phyloP scores from a whole-genome alignment of 768 basidiomycete species.

The Trametes maxima region DNA sequence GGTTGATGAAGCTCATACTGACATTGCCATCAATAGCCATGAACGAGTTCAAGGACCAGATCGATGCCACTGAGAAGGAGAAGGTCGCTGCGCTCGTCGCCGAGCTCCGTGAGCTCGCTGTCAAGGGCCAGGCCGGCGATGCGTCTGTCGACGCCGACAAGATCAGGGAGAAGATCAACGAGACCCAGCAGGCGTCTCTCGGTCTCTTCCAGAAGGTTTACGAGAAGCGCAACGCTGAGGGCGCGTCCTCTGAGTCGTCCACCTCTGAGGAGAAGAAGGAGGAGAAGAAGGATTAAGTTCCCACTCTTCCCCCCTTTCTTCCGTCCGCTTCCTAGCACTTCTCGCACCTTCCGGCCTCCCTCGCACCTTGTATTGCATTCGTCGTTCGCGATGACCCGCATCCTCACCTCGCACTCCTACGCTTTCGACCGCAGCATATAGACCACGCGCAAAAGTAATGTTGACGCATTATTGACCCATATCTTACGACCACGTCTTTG shows the following conservation, averaged over 20 bases:
- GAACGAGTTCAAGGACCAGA: conserved; percentile 97
- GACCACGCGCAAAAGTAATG: conserved; percentile 25
- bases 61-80: conserved; percentile 90
- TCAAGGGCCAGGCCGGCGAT: conserved; percentile 89
- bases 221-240: conserved; percentile 87
- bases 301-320: conserved; percentile 14
- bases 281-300: conserved; percentile 84
- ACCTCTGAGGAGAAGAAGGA: conserved; percentile 47
- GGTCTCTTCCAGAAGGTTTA: conserved; percentile 98
- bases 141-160: conserved; percentile 76
- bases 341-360: not conserved
- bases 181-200: conserved; percentile 93
- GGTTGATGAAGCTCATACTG: not conserved
- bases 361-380: not conserved
- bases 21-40: conserved; percentile 59
- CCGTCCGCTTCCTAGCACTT: not conserved
- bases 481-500: conserved; percentile 17
- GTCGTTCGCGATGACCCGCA: not conserved
- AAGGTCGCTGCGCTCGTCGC: conserved; percentile 86
- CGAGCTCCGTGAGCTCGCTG: conserved; percentile 87
- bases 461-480: conserved; percentile 19
- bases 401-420: not conserved
- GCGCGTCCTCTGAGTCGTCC: conserved; percentile 46
- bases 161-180: conserved; percentile 91
- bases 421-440: conserved; percentile 15